These are phyloP conservation scores for Biscogniauxia mediterranea DNA, from an alignment of 2,329 filamentous ascomycete species.

Conservation along the genomic window DNA sequence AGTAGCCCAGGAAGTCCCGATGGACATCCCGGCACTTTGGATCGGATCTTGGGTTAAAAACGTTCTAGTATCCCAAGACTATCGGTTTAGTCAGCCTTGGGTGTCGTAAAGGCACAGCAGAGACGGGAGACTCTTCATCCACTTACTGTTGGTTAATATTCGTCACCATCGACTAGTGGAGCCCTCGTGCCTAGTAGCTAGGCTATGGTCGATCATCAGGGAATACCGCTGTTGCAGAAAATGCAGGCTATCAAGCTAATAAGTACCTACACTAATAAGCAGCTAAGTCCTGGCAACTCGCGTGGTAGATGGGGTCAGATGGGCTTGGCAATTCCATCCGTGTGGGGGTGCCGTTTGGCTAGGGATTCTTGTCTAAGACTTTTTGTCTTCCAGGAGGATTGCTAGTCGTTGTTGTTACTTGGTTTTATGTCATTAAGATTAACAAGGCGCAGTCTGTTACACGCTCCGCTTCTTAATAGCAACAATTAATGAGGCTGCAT, in stretches of 20 bases:
- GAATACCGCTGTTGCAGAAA: background rate
- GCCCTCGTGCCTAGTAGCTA: background rate
- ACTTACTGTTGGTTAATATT: background rate
- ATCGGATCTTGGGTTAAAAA: background rate
- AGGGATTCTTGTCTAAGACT: background rate
- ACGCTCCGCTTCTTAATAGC: background rate
- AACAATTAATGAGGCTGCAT: background rate
- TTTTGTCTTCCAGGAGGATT: background rate
- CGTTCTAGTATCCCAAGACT: background rate
- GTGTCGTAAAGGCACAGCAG: background rate
- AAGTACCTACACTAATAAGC: constrained; percentile 2
- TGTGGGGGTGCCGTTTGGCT: constrained; percentile 17
- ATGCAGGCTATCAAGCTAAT: background rate
- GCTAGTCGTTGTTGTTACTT: background rate
- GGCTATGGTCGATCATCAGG: background rate
- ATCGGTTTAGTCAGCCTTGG: background rate
- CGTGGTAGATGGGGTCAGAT: constrained; percentile 22
- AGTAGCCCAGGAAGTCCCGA: background rate
- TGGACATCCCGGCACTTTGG: background rate
- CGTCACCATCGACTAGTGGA: background rate
- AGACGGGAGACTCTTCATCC: background rate
- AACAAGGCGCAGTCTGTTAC: background rate
- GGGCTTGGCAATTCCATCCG: constrained; percentile 19
- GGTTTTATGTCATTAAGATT: background rate
- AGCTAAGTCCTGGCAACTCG: constrained; percentile 20